Evolutionary conservation across 169 alveolate genomes (phyloP), one percentile per base, ranked within the genome.

Genomic region (Eimeria maxima): DNA sequence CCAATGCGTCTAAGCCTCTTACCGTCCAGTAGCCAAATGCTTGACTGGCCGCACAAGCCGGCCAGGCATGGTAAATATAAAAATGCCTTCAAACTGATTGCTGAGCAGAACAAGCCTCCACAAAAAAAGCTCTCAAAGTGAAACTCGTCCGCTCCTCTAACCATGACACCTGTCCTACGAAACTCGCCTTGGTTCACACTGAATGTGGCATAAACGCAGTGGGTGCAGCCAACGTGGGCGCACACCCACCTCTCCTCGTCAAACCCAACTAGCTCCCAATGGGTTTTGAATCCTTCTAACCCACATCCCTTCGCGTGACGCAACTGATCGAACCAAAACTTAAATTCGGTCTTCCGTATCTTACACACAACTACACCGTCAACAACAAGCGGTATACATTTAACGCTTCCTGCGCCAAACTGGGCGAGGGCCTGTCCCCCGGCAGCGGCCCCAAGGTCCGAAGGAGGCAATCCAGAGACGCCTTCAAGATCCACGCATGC

Each of bases 31-130:
- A 95, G 97, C 97, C 86, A 99, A 96, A 96, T 99, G 99, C 55
- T 98, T 97, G 29, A 99, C 99, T 73, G 99, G 99, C 86, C 99
- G 98, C 55, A 99, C 99, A 90, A 99, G 97, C 81, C 99, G 98
- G 29, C 99, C 99, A 11, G 99, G 99, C 92, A 98, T 98, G 38
- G 99, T 98, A 96, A 99, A 97, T 53, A 99, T 92, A 97, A 97
- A 99, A 45, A 99, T 97, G 33, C 99, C 99, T 42, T 99, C 98
- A 97, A 98, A 69, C 67, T 86, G 73, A 0, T 57, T 60, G 80
- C 94, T 91, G 96, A 74, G 57, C 87, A 50, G 86, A 74, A 16
- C 65, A 74, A 27, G 57, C 57, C 91, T 14, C n/a, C 55, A 38
- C 27, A 13, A 4, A 10, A 10, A 73, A 73, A 73, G 84, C 84